Conservation (phyloP, 2,329 filamentous ascomycete genomes). For the Colletotrichum acutatum region DNA sequence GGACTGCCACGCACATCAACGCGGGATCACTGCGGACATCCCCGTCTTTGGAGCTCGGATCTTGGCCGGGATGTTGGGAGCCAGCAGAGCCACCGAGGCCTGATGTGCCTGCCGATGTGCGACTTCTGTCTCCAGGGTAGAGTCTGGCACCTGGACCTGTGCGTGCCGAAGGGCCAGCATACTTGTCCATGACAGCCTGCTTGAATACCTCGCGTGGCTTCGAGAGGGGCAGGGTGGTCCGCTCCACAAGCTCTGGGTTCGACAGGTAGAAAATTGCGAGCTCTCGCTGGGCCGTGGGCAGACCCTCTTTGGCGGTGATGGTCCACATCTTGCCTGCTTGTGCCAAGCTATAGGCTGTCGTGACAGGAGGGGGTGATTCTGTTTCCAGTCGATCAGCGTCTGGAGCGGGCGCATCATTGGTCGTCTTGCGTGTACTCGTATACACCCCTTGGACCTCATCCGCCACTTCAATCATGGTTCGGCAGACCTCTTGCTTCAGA, state of each 20-base stretch:
- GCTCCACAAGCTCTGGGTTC: conserved; percentile 84
- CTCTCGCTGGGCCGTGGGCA: conserved; percentile 89
- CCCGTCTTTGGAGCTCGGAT: conserved; percentile 50
- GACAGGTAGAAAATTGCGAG: conserved; percentile 93
- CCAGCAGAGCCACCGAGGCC: conserved; percentile 38
- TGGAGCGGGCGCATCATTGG: conserved; percentile 44
- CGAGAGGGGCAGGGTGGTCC: conserved; percentile 85
- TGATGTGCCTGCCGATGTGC: conserved; percentile 28
- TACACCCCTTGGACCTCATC: conserved; percentile 69
- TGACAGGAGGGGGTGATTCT: conserved; percentile 56
- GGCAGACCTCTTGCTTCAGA: conserved; percentile 87
- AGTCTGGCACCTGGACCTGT: conserved; percentile 34
- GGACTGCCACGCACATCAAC: conserved; percentile 92
- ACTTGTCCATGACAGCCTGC: conserved; percentile 82
- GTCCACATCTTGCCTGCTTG: conserved; percentile 92
- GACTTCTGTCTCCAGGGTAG: conserved; percentile 35
- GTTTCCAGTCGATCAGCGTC: conserved; percentile 36
- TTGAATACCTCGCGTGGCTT: conserved; percentile 92
- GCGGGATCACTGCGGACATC: conserved; percentile 80
- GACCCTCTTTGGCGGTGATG: conserved; percentile 93
- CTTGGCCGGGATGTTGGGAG: conserved; percentile 42
- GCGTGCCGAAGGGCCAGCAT: conserved; percentile 52
- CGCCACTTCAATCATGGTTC: conserved; percentile 76
- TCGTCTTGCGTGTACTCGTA: conserved; percentile 68
- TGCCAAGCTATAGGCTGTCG: conserved; percentile 75